A percentile compares a stretch with the other conserved stretches of the same genome.
phyloP scores from a whole-genome alignment of 2,329 filamentous ascomycete genomes.

The Bipolaris cookei region DNA sequence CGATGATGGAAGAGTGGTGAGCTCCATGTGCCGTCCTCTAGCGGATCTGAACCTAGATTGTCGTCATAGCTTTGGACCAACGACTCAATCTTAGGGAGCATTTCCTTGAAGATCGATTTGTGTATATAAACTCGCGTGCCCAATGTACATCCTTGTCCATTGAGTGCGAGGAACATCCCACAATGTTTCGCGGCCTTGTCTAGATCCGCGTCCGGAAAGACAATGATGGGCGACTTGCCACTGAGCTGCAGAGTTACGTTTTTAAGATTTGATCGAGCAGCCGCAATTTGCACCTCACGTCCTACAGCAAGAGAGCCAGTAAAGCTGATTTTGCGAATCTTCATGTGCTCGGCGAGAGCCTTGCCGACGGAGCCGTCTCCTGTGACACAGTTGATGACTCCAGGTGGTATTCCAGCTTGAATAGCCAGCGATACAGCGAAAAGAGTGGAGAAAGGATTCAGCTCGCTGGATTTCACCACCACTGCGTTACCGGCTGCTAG shows the following conservation, averaged over 20 bases:
- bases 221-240: neutral
- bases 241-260: neutral
- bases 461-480: neutral
- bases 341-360: neutral
- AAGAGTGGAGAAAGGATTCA: neutral
- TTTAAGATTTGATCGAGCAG: neutral
- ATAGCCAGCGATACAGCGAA: neutral
- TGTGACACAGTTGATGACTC: neutral
- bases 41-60: neutral
- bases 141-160: neutral
- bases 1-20: neutral
- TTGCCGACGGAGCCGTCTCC: too few relatives aligned
- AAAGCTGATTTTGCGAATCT: neutral
- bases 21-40: neutral
- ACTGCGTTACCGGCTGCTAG: neutral
- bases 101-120: neutral
- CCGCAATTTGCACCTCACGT: neutral
- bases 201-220: neutral
- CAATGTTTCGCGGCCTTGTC: neutral
- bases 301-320: neutral
- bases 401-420: neutral
- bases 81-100: neutral
- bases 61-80: neutral
- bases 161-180: neutral
- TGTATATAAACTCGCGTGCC: neutral